These are phyloP conservation scores for Ascoidea asiatica DNA, from an alignment of 805 yeast genomes.

Conservation along the genomic window DNA sequence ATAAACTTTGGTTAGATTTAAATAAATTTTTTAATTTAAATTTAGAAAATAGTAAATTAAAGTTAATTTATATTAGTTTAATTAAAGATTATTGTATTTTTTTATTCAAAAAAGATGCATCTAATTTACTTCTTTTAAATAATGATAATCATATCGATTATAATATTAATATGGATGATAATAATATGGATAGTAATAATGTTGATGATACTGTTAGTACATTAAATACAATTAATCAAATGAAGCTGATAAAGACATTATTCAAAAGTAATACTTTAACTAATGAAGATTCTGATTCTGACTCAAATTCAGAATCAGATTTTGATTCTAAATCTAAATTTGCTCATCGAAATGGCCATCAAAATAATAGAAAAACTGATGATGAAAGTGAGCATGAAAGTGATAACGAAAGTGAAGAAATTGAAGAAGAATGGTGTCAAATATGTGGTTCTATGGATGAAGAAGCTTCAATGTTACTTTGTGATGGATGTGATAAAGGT, in stretches of 20 bases:
- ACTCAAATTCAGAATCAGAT: too few species aligned
- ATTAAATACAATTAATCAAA: too few species aligned
- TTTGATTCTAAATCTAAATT: too few species aligned
- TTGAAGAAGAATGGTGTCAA: conserved; percentile 28
- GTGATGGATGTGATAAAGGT: conserved; percentile 63
- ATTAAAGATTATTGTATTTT: conserved; percentile 21
- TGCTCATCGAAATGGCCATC: too few species aligned
- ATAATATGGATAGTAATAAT: conserved; percentile 5
- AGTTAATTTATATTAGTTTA: conserved; percentile 14
- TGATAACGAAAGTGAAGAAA: conserved; percentile 20
- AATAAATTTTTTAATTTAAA: conserved; percentile 2
- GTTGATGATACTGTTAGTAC: conserved; percentile 11
- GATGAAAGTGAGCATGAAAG: conserved; percentile 15
- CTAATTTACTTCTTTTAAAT: conserved; percentile 4
- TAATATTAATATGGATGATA: conserved; percentile 7
- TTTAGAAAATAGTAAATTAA: conserved; percentile 7
- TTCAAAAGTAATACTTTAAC: too few species aligned
- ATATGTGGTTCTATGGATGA: conserved; percentile 33
- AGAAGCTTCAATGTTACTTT: conserved; percentile 37
- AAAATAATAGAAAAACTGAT: too few species aligned
- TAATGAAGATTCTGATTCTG: conserved; percentile 11
- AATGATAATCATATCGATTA: conserved; percentile 10
- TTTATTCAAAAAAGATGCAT: conserved; percentile 13
- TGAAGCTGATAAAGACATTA: too few species aligned
- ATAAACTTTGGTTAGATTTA: conserved; percentile 16